These are phyloP conservation scores for Pezicula rhizophila DNA, from an alignment of 2,329 filamentous ascomycete genomes.

Conservation along the genomic window DNA sequence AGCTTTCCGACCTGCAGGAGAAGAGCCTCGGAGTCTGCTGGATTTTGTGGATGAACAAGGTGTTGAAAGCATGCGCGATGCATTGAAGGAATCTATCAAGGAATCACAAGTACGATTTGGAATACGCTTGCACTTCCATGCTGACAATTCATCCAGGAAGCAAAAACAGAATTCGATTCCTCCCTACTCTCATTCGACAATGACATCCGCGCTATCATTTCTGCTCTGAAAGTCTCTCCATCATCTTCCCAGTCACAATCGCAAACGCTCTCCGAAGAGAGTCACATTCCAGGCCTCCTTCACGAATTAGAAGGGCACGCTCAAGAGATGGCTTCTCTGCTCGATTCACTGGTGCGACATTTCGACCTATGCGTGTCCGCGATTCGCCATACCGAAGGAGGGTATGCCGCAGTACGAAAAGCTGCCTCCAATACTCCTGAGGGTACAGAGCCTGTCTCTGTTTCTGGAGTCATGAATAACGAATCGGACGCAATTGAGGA, in stretches of 20 bases:
- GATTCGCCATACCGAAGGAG: constrained; percentile 82
- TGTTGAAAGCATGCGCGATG: constrained; percentile 59
- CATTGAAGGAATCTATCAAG: constrained; percentile 64
- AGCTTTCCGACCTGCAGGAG: constrained; percentile 52
- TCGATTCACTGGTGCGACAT: constrained; percentile 76
- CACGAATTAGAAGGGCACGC: constrained; percentile 49
- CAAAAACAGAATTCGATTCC: constrained; percentile 68
- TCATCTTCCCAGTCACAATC: constrained; percentile 24
- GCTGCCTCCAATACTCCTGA: constrained; percentile 56
- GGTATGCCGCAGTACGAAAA: constrained; percentile 61
- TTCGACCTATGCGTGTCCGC: constrained; percentile 92
- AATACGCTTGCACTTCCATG: neutral
- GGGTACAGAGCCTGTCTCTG: constrained; percentile 46
- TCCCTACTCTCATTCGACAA: constrained; percentile 64
- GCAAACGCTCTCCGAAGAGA: constrained; percentile 10
- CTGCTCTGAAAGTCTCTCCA: constrained; percentile 28
- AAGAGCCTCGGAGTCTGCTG: constrained; percentile 57
- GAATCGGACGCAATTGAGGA: constrained; percentile 46
- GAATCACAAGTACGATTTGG: constrained; percentile 53
- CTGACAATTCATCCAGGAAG: constrained; percentile 35
- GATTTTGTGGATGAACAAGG: constrained; percentile 72
- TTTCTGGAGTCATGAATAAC: constrained; percentile 56
- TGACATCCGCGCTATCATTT: constrained; percentile 61
- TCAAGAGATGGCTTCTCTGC: constrained; percentile 72
- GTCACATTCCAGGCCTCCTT: constrained; percentile 40